phyloP scores from a whole-genome alignment of 805 yeast species.

The Scheffersomyces coipomensis region DNA sequence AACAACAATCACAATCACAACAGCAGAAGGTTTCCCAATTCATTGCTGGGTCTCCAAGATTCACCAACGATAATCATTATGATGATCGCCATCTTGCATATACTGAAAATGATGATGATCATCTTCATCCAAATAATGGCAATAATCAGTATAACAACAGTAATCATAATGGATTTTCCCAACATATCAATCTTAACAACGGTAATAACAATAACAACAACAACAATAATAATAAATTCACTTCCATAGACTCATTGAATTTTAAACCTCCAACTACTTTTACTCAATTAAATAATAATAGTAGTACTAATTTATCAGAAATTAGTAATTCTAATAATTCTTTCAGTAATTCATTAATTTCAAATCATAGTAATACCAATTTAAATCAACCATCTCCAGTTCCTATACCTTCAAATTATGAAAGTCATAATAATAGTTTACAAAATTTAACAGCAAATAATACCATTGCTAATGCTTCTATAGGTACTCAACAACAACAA shows the following conservation, averaged over 20 bases:
- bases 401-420: conserved; percentile 8
- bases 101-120: conserved; percentile 1
- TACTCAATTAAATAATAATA: conserved; percentile 38
- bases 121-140: background rate
- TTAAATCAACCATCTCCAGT: conserved; percentile 13
- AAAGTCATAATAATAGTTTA: background rate
- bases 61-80: conserved; percentile 4
- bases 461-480: background rate
- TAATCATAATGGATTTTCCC: background rate
- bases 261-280: conserved; percentile 41
- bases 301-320: conserved; percentile 40
- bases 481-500: conserved; percentile 7
- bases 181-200: background rate
- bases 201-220: background rate
- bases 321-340: conserved; percentile 21
- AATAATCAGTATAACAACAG: background rate
- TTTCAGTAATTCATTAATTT: conserved; percentile 15
- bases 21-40: conserved; percentile 6
- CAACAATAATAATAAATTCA: conserved; percentile 23
- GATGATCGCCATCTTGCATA: conserved; percentile 4
- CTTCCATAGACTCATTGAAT: conserved; percentile 34
- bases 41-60: conserved; percentile 14
- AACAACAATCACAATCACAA: conserved; percentile 2
- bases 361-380: conserved; percentile 20
- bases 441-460: background rate